These are phyloP conservation scores for Euphorbia tirucalli DNA, from an alignment of 345 rosid species.

Conservation along the genomic window DNA sequence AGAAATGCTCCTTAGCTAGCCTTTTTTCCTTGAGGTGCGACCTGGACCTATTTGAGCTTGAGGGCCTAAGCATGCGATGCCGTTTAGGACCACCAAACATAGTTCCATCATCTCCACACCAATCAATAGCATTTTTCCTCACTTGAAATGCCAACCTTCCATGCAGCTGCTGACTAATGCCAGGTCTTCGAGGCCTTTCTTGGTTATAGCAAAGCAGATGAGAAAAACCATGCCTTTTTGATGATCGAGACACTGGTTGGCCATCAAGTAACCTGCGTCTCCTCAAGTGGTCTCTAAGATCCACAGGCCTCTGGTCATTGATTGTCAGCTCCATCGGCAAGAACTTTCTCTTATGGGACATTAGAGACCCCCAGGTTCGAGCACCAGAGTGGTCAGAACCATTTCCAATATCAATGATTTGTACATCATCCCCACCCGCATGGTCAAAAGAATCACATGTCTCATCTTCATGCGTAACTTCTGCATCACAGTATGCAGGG, in stretches of 20 bases:
- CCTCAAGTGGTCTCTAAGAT: constrained; percentile 42
- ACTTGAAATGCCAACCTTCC: constrained; percentile 33
- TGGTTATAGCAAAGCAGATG: constrained; percentile 16
- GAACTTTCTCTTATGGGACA: constrained; percentile 32
- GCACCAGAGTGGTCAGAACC: constrained; percentile 17
- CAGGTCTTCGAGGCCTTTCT: constrained; percentile 28
- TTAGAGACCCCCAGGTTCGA: constrained; percentile 28
- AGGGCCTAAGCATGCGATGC: constrained; percentile 22
- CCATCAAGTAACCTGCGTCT: constrained; percentile 27
- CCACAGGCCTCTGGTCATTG: constrained; percentile 19
- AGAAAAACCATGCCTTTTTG: constrained; percentile 31
- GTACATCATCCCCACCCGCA: constrained; percentile 27
- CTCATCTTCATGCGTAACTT: constrained; percentile 16
- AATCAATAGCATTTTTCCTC: constrained; percentile 27
- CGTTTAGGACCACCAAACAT: constrained; percentile 20
- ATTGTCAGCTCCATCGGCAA: constrained; percentile 20
- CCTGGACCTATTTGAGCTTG: constrained; percentile 19
- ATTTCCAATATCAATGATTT: constrained; percentile 19
- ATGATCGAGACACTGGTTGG: constrained; percentile 13
- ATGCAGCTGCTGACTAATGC: constrained; percentile 18
- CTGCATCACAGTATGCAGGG: constrained; percentile 24
- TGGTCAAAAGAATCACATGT: constrained; percentile 21
- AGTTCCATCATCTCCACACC: constrained; percentile 23
- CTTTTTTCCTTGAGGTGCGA: constrained; percentile 26
- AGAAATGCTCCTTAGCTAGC: constrained; percentile 16